Base-by-base conservation (phyloP, 2,329 filamentous ascomycete genomes). In the Alternaria gansuensis region DNA sequence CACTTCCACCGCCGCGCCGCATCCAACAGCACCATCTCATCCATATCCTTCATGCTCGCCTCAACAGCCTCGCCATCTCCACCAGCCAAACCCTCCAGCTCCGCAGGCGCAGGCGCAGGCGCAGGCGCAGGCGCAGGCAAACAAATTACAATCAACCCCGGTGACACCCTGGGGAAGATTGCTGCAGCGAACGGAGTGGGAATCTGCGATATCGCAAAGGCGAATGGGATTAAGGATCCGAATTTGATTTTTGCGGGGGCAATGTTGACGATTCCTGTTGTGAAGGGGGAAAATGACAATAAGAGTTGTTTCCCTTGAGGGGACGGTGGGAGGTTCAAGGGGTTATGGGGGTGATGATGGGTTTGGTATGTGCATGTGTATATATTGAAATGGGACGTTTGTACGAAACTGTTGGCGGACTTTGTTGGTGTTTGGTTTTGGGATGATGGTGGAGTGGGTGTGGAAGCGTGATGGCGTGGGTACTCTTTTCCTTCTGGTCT, bases 101-200 rank as follows among this genome's bases (percentile, higher is more conserved):
- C 46, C 23, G 9, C 23, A 21, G 2, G 9, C 4, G 17, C 41
- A 5, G 26, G 3, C 24, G 3, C 24, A 21, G 26, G 3, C 24
- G 3, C 24, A 21, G 7, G 6, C 33, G 33, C 11, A 14, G 23
- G 33, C 13, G 26, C 34, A 10, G n/a, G 23, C n/a, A 50, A 39
- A 29, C 48, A 50, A 39, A 23, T 50, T 8, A 55, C 37, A 8
- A 26, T 55, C 7, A 9, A 24, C 7, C 8, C 21, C 3, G 44
- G 53, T 23, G 53, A 55, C 28, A 55, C 53, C 21, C 29, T 55
- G 1, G 37, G 50, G 37, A 50, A 17, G 5, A 41, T 55, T 6
- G 44, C 53, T 8, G 21, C 31, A 3, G 53, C 45, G 14, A 31
- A 50, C 23, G 23, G n/a, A 11, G 53, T 50, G 26, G 45, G 53